These are phyloP conservation scores for Aspergillus japonicus DNA, from an alignment of 2,329 filamentous ascomycete species.

Conservation along the genomic window DNA sequence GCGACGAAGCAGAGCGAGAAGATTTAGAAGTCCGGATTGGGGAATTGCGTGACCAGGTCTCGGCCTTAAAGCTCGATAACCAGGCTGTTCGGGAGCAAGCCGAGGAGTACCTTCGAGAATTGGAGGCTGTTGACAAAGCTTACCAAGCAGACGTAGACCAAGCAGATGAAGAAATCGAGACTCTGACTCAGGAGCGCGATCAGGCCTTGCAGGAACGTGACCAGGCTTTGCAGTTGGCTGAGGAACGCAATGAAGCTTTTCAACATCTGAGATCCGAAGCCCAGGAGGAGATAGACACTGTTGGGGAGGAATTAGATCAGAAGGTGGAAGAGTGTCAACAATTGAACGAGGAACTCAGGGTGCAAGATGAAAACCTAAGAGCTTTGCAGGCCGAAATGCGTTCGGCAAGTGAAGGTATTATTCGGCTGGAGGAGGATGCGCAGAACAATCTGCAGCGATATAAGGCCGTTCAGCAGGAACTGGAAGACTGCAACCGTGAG, in stretches of 20 bases:
- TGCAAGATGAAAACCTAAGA: slow-evolving; percentile 80
- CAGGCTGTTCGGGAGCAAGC: slow-evolving; percentile 84
- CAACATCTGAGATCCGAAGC: slow-evolving; percentile 57
- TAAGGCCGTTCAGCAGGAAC: slow-evolving; percentile 76
- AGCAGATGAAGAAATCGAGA: slow-evolving; percentile 74
- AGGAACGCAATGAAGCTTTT: slow-evolving; percentile 57
- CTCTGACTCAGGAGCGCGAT: slow-evolving; percentile 78
- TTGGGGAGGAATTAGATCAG: slow-evolving; percentile 67
- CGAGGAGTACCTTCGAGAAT: slow-evolving; percentile 74
- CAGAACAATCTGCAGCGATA: slow-evolving; percentile 75
- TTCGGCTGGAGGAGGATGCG: slow-evolving; percentile 86
- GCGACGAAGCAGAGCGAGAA: slow-evolving; percentile 76
- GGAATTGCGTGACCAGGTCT: slow-evolving; percentile 80
- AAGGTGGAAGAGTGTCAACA: slow-evolving; percentile 69
- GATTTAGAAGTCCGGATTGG: slow-evolving; percentile 82
- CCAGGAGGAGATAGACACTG: slow-evolving; percentile 57
- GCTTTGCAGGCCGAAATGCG: slow-evolving; percentile 94
- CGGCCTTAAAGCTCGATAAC: slow-evolving; percentile 81
- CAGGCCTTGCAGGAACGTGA: slow-evolving; percentile 86
- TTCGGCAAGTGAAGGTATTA: slow-evolving; percentile 79
- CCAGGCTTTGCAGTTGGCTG: slow-evolving; percentile 73
- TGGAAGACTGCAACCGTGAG: slow-evolving; percentile 81
- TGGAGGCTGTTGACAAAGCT: slow-evolving; percentile 69
- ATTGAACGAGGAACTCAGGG: slow-evolving; percentile 69
- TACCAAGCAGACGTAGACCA: slow-evolving; percentile 80